Evolutionary conservation across 495 filamentous ascomycete genomes (phyloP).

Genomic region (Aspergillus wentii): DNA sequence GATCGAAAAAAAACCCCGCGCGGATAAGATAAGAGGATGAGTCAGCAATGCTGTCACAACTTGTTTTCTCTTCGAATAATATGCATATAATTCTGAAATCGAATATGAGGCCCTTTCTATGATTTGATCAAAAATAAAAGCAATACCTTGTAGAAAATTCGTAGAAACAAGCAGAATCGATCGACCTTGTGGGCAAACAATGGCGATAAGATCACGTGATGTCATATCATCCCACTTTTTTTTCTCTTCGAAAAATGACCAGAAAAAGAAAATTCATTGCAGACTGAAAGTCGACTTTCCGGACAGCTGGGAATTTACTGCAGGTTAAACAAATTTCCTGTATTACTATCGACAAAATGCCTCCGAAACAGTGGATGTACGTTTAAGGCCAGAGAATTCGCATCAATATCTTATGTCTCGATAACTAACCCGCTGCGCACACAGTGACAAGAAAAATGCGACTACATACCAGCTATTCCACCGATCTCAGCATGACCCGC

Average conservation of each 20-base stretch:
- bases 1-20: slow-evolving; percentile 8
- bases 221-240: background rate
- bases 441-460: slow-evolving; percentile 89
- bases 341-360: slow-evolving; percentile 51
- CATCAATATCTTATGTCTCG: background rate
- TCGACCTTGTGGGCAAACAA: too few species aligned
- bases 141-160: too few species aligned
- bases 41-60: slow-evolving; percentile 15
- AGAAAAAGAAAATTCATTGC: background rate
- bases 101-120: too few species aligned
- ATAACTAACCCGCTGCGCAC: slow-evolving; percentile 10
- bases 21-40: slow-evolving; percentile 27
- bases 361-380: slow-evolving; percentile 84
- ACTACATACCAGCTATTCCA: slow-evolving; percentile 90
- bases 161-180: too few species aligned
- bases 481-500: slow-evolving; percentile 93
- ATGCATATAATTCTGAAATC: too few species aligned
- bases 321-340: too few species aligned
- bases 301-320: too few species aligned
- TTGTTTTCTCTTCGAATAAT: slow-evolving; percentile 5
- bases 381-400: slow-evolving; percentile 28
- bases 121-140: too few species aligned
- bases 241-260: background rate
- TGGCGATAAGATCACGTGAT: slow-evolving; percentile 1
- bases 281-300: background rate